Evolutionary conservation across 805 yeast species (phyloP).

Genomic region (Kregervanrija fluxuum): DNA sequence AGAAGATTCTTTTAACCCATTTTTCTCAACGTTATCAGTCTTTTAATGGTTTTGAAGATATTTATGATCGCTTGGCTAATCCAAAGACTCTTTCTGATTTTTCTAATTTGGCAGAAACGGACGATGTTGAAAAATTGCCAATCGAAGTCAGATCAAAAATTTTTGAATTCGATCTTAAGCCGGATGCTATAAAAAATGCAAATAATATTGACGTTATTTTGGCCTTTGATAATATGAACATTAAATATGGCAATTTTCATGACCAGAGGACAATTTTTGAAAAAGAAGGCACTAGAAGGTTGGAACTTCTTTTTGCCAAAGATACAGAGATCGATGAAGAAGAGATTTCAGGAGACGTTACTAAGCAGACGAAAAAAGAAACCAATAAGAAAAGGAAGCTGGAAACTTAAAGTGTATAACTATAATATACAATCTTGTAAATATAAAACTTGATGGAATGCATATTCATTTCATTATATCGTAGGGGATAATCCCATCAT

Average conservation of each 20-base stretch:
- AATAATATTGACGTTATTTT: conserved; percentile 29
- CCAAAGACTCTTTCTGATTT: conserved; percentile 7
- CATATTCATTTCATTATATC: conserved; percentile 26
- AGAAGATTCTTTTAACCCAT: conserved; percentile 73
- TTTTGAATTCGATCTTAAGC: conserved; percentile 11
- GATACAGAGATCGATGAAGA: conserved; percentile 18
- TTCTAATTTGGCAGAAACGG: not conserved
- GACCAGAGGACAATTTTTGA: conserved; percentile 22
- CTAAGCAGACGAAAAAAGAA: not conserved
- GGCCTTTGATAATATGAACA: conserved; percentile 64
- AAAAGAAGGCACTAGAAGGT: conserved; percentile 20
- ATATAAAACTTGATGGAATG: not conserved
- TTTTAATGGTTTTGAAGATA: conserved; percentile 24
- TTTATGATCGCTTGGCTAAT: conserved; percentile 17
- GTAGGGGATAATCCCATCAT: conserved; percentile 69
- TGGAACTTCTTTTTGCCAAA: conserved; percentile 19
- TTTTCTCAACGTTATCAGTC: conserved; percentile 85
- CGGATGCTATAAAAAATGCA: conserved; percentile 19
- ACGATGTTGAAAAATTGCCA: conserved; percentile 13
- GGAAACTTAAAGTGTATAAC: no score
- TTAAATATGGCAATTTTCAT: conserved; percentile 38
- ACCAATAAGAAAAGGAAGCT: conserved; percentile 1
- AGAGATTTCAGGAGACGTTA: not conserved
- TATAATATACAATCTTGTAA: no score
- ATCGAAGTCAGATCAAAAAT: conserved; percentile 19